phyloP scores from a whole-genome alignment of 116 monocot species.

The Trichopus zeylanicus region DNA sequence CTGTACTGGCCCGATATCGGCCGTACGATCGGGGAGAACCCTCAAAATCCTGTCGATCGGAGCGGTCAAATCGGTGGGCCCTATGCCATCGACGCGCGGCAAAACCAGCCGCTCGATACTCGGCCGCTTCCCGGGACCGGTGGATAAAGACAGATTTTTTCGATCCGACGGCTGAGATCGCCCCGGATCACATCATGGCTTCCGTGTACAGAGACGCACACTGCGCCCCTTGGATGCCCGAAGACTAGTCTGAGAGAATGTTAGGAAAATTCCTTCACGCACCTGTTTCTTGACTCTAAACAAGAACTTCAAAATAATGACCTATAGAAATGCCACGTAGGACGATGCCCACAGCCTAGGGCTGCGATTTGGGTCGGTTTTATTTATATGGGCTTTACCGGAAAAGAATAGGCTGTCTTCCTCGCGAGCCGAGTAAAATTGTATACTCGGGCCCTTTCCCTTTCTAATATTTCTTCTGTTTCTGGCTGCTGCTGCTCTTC shows the following conservation, averaged over 20 bases:
- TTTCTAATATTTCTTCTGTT: background rate
- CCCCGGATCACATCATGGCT: background rate
- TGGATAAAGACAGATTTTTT: background rate
- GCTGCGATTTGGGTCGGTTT: too few species aligned
- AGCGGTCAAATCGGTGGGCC: slow-evolving; percentile 1
- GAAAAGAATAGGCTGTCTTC: background rate
- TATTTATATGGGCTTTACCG: background rate
- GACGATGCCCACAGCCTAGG: too few species aligned
- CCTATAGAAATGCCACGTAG: too few species aligned
- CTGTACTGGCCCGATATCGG: background rate
- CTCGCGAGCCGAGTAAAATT: background rate
- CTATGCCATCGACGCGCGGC: background rate
- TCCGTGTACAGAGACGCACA: too few species aligned
- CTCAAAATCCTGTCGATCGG: background rate
- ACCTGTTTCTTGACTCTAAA: too few species aligned
- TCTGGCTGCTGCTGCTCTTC: background rate
- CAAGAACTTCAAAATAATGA: too few species aligned
- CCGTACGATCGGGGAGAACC: background rate
- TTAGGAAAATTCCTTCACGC: too few species aligned
- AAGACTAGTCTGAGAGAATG: too few species aligned
- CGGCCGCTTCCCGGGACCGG: background rate
- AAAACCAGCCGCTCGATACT: background rate
- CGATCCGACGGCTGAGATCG: too few species aligned
- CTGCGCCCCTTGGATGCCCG: too few species aligned
- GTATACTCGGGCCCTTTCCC: too few species aligned